Conservation (phyloP, 371 early-diverging fungal genomes). For the Blastocladiella emersonii region DNA sequence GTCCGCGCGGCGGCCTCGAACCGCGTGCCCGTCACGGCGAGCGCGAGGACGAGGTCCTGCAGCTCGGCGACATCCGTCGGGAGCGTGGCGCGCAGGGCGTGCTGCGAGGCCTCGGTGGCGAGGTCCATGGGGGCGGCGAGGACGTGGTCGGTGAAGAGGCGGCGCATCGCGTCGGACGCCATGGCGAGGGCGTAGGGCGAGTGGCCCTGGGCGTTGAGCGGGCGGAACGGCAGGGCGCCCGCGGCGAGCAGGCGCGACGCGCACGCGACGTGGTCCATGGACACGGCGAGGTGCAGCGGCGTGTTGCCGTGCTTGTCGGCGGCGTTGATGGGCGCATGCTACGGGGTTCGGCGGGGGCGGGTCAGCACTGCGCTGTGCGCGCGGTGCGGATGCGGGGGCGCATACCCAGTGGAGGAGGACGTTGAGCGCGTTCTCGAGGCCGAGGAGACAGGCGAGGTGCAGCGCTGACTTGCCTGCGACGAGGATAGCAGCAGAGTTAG, state of each 20-base stretch:
- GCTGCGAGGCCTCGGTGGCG: background rate
- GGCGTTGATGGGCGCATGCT: background rate
- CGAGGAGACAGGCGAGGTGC: background rate
- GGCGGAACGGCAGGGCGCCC: background rate
- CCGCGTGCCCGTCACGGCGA: background rate
- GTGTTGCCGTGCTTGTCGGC: conserved; percentile 1
- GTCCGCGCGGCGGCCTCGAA: background rate
- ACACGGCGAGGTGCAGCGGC: conserved; percentile 8
- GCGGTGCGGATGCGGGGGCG: background rate
- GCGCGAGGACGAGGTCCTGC: background rate
- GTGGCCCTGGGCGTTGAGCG: background rate
- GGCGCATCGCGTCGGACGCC: background rate
- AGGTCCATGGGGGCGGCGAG: background rate
- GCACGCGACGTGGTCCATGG: background rate
- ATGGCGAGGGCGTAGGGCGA: background rate
- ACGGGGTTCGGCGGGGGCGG: background rate
- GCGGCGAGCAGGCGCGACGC: background rate
- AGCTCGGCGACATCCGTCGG: background rate
- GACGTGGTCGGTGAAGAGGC: too few species aligned
- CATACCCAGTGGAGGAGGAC: background rate
- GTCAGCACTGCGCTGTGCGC: too few species aligned
- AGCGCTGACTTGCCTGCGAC: background rate
- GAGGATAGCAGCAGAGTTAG: too few species aligned
- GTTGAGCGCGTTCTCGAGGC: background rate
- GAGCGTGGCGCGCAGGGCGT: background rate